A percentile compares a stretch with the other conserved stretches of the same genome.
phyloP scores from a whole-genome alignment of 2,329 filamentous ascomycete species.

The Ophiostoma sp. region DNA sequence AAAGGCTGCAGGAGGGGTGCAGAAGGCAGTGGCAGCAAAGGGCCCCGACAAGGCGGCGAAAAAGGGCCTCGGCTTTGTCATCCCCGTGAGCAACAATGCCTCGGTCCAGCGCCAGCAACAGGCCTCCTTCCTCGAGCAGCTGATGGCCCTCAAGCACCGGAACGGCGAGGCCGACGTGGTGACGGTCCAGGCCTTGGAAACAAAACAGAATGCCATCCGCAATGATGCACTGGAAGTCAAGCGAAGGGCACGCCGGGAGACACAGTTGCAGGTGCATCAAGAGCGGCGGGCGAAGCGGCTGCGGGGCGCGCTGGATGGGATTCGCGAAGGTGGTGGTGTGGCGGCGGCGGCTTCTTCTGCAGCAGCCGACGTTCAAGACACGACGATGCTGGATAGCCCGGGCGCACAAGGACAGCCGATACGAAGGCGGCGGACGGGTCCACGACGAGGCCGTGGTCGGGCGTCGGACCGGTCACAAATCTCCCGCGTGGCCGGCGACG shows the following conservation, averaged over 20 bases:
- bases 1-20: neutral
- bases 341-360: neutral
- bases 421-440: neutral
- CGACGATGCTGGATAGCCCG: neutral
- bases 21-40: neutral
- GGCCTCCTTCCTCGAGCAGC: slow-evolving; percentile 31
- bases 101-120: slow-evolving; percentile 29
- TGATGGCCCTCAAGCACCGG: slow-evolving; percentile 32
- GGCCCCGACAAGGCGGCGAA: slow-evolving; percentile 11
- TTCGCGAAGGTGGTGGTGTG: neutral
- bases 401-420: neutral
- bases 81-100: slow-evolving; percentile 29
- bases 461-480: neutral
- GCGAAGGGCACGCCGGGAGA: slow-evolving; percentile 4
- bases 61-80: slow-evolving; percentile 28
- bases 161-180: slow-evolving; percentile 32
- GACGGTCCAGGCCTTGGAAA: slow-evolving; percentile 31
- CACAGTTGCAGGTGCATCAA: slow-evolving; percentile 18
- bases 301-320: neutral
- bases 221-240: slow-evolving; percentile 26
- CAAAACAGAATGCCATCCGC: slow-evolving; percentile 3
- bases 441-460: slow-evolving; percentile 6
- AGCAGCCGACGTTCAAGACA: too few species aligned
- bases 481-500: neutral
- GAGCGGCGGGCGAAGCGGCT: slow-evolving; percentile 9